Conservation (phyloP, 2,329 filamentous ascomycete genomes). For the Tolypocladium sp. region DNA sequence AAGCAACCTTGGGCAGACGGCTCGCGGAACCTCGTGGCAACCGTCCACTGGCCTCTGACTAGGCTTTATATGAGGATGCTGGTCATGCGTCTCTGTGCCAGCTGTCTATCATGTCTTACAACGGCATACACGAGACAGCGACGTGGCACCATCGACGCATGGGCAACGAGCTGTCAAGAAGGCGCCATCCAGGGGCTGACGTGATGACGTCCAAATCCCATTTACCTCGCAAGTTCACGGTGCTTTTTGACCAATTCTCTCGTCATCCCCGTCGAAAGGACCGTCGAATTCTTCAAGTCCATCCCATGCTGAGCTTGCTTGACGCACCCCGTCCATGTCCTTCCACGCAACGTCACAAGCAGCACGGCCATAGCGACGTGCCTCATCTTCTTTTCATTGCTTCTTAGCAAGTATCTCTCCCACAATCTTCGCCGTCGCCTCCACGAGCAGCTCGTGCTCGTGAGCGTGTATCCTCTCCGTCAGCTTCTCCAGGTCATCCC, state of each 20-base stretch:
- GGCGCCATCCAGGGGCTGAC: neutral
- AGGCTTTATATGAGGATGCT: too few relatives aligned
- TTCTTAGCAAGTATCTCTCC: constrained; percentile 23
- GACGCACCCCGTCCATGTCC: neutral
- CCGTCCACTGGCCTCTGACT: too few relatives aligned
- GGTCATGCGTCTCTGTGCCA: too few relatives aligned
- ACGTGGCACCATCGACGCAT: neutral
- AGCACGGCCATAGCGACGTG: neutral
- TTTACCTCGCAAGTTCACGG: neutral
- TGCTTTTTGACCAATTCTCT: neutral
- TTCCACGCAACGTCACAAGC: neutral
- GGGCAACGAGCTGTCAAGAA: neutral
- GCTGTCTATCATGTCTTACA: neutral
- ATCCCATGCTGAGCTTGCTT: neutral
- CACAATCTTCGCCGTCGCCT: constrained; percentile 51
- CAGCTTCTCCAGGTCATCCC: constrained; percentile 56
- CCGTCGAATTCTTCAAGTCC: neutral
- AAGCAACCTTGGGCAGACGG: too few relatives aligned
- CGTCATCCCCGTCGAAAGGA: neutral
- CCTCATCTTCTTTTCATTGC: neutral
- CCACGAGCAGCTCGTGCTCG: constrained; percentile 73
- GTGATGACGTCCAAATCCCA: neutral
- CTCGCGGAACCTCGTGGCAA: too few relatives aligned
- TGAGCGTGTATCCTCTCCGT: constrained; percentile 64
- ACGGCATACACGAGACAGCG: neutral